Percentiles rank a stretch among this genome's conserved stretches.
phyloP scores from a whole-genome alignment of 805 yeast species.

The Candida tibetensis region DNA sequence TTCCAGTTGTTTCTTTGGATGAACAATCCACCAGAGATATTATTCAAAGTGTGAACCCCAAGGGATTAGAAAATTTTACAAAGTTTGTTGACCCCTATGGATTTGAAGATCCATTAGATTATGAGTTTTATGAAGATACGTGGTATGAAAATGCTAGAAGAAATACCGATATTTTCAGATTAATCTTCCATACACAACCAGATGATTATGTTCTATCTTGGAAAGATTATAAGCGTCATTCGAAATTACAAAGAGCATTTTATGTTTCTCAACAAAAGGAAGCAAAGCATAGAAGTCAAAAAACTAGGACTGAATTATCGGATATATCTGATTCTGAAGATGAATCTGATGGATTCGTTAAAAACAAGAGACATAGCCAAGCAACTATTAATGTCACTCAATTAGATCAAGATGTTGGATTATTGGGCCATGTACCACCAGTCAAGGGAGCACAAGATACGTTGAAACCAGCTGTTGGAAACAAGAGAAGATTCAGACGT shows the following conservation, averaged over 20 bases:
- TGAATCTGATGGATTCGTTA: constrained; percentile 3
- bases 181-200: constrained; percentile 92
- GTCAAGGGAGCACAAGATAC: not conserved
- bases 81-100: constrained; percentile 79
- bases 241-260: constrained; percentile 61
- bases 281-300: constrained; percentile 25
- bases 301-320: constrained; percentile 13
- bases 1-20: constrained; percentile 44
- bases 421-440: constrained; percentile 36
- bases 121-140: constrained; percentile 77
- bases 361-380: constrained; percentile 12
- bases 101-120: constrained; percentile 82
- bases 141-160: constrained; percentile 83
- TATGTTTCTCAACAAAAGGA: constrained; percentile 35
- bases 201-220: constrained; percentile 88
- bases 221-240: constrained; percentile 79
- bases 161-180: constrained; percentile 76
- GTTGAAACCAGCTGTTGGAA: not conserved
- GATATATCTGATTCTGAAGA: constrained; percentile 9
- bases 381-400: constrained; percentile 28
- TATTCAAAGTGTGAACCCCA: constrained; percentile 38
- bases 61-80: constrained; percentile 32
- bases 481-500: constrained; percentile 8
- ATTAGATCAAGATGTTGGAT: constrained; percentile 31
- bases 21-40: constrained; percentile 43